Evolutionary conservation across 2,329 filamentous ascomycete genomes (phyloP).

Genomic region (Colletotrichum trifolii): DNA sequence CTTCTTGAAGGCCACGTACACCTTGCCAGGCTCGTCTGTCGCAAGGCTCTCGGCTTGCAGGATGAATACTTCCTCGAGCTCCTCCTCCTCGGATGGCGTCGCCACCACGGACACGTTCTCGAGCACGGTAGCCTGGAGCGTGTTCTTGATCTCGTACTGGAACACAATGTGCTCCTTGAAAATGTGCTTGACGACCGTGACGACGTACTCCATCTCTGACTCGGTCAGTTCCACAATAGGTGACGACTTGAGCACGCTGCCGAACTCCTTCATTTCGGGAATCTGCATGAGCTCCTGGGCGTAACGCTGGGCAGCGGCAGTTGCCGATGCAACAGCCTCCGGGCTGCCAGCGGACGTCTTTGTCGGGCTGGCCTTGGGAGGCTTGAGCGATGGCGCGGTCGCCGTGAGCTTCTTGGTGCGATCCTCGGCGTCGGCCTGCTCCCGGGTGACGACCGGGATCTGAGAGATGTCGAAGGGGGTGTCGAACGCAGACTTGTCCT

Average conservation of each 20-base stretch:
- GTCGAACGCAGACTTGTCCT: constrained; percentile 86
- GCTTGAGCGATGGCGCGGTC: constrained; percentile 92
- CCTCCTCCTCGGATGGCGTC: constrained; percentile 83
- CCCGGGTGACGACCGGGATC: constrained; percentile 92
- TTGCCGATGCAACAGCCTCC: constrained; percentile 80
- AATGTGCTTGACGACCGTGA: constrained; percentile 92
- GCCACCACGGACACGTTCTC: constrained; percentile 89
- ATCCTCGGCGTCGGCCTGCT: constrained; percentile 96
- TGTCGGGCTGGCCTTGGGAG: constrained; percentile 81
- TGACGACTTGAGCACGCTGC: constrained; percentile 91
- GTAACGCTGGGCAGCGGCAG: constrained; percentile 87
- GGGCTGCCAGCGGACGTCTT: constrained; percentile 77
- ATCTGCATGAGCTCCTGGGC: constrained; percentile 88
- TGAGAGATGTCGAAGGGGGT: constrained; percentile 89
- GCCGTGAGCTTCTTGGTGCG: constrained; percentile 97
- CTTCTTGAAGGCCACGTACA: constrained; percentile 96
- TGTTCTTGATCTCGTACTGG: constrained; percentile 98
- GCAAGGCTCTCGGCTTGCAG: constrained; percentile 85
- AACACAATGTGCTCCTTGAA: constrained; percentile 97
- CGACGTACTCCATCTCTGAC: constrained; percentile 97
- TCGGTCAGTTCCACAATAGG: constrained; percentile 89
- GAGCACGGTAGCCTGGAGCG: constrained; percentile 87
- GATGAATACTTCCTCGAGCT: constrained; percentile 91
- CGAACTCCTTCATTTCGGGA: constrained; percentile 91
- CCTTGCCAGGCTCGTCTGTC: constrained; percentile 88